phyloP scores from a whole-genome alignment of 225 moss, liverwort and hornwort species.

The Ulota crispa region DNA sequence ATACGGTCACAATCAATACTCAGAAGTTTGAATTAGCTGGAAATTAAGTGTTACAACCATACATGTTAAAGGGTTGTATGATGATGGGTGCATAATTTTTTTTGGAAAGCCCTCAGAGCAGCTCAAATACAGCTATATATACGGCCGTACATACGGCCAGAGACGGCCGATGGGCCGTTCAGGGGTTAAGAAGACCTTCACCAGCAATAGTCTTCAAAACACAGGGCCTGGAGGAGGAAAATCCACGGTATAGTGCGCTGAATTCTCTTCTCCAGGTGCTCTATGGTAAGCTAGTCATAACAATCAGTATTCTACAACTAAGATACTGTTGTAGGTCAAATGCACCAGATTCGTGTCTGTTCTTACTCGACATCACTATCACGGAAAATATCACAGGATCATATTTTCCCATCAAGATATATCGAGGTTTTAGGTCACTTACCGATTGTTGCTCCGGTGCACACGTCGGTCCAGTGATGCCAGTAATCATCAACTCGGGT shows the following conservation, averaged over 20 bases:
- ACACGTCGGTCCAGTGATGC: conserved; percentile 64
- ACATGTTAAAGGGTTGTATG: no score
- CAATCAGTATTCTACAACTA: background rate
- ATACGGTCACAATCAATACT: no score
- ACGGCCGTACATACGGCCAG: no score
- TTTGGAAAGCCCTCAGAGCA: no score
- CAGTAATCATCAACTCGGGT: conserved; percentile 55
- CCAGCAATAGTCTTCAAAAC: background rate
- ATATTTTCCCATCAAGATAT: background rate
- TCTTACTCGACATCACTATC: background rate
- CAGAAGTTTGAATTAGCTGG: no score
- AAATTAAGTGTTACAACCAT: no score
- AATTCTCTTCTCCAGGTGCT: background rate
- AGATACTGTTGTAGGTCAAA: background rate
- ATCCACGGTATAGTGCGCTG: background rate
- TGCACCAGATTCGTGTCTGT: background rate
- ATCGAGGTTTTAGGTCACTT: background rate
- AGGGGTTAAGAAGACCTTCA: background rate
- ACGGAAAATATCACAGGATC: background rate
- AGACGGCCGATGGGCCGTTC: no score
- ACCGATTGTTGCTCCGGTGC: conserved; percentile 47
- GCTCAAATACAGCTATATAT: no score
- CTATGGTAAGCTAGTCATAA: background rate
- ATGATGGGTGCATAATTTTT: no score
- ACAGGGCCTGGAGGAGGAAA: background rate